Evolutionary conservation across 2,329 filamentous ascomycete genomes (phyloP), one percentile per base, ranked within the genome.

Genomic region (Cordyceps pruinosa): DNA sequence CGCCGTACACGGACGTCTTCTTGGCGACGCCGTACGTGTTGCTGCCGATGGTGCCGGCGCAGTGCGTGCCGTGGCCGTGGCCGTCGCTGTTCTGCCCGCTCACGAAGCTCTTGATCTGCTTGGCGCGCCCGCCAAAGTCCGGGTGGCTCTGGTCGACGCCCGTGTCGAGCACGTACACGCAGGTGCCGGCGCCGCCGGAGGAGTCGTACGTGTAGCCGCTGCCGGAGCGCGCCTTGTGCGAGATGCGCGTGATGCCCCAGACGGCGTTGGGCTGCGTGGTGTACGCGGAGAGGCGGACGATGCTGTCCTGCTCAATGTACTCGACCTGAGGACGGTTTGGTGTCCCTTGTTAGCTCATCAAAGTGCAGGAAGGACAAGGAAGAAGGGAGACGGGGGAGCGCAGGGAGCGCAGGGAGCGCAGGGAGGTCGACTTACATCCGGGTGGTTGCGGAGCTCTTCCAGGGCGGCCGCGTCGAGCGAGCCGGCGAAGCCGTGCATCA

Each of bases 281-380:
- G 64, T 10, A 69, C 64, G 52, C 73, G 67, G 49, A 69, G 59
- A 89, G 88, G 75, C 88, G 67, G 46, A 76, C 64, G 32, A 68
- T 60, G 45, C 65, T 67, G 59, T 78, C 73, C 56, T 72, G 69
- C 65, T 77, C 73, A 34, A 77, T 67, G 61, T 69, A 75, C 17
- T 71, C 70, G 42, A 72, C 68, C 56, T 60, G 12, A n/a, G n/a
- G n/a, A n/a, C n/a, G n/a, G n/a, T n/a, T n/a, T n/a, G n/a, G n/a
- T n/a, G n/a, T n/a, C n/a, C n/a, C n/a, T n/a, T n/a, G n/a, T n/a
- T n/a, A n/a, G n/a, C n/a, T n/a, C n/a, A n/a, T n/a, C n/a, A n/a
- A n/a, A n/a, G n/a, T n/a, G n/a, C n/a, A n/a, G n/a, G n/a, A n/a
- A n/a, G n/a, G n/a, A n/a, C n/a, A n/a, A n/a, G n/a, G n/a, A n/a